A percentile compares a stretch with the other conserved stretches of the same genome.
These are phyloP conservation scores for Backusella australiensis DNA, from an alignment of 192 early-diverging fungal genomes.

Conservation along the genomic window DNA sequence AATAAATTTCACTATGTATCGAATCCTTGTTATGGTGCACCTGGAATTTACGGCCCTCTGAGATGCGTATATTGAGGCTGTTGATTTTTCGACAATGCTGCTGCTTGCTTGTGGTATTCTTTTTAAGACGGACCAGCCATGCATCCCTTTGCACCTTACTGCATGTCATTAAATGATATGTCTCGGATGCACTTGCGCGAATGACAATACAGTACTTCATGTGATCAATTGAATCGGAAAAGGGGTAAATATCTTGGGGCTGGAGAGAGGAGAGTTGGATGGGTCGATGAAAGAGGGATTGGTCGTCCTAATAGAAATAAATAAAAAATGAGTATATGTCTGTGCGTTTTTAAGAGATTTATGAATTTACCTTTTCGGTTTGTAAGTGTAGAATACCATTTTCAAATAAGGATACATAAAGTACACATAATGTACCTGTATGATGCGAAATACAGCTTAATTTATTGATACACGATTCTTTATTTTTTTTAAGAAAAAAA, in stretches of 20 bases:
- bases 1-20: slow-evolving; percentile 33
- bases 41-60: slow-evolving; percentile 15
- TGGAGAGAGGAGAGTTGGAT: neutral
- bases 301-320: neutral
- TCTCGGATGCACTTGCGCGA: neutral
- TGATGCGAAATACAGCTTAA: slow-evolving; percentile 15
- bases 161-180: slow-evolving; percentile 9
- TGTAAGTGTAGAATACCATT: slow-evolving; percentile 6
- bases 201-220: slow-evolving; percentile 14
- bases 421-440: neutral
- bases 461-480: slow-evolving; percentile 8
- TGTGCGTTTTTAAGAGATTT: neutral
- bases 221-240: slow-evolving; percentile 9
- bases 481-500: neutral
- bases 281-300: slow-evolving; percentile 6
- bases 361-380: slow-evolving; percentile 3
- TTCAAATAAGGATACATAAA: slow-evolving; percentile 4
- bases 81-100: neutral
- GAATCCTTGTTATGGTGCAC: slow-evolving; percentile 11
- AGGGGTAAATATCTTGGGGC: slow-evolving; percentile 6
- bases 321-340: neutral
- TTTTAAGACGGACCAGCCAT: slow-evolving; percentile 9
- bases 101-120: neutral
- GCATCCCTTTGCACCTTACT: slow-evolving; percentile 11
- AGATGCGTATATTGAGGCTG: slow-evolving; percentile 5